Base-by-base conservation (phyloP, 257 asterid species). In the Prunella vulgaris region DNA sequence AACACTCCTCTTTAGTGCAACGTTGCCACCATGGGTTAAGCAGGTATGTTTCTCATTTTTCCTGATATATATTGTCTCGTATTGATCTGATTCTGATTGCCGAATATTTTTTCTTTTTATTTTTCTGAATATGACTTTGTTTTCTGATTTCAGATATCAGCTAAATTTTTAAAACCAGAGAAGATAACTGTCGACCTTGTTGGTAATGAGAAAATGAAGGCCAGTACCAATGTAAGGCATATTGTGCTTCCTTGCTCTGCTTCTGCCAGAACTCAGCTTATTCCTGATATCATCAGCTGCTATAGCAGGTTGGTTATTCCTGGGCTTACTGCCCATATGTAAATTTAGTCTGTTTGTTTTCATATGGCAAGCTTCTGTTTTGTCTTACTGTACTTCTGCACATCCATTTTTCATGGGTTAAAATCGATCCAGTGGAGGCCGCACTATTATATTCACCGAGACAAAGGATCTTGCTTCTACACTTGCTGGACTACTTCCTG, bases 131-230 rank as follows among this genome's bases (percentile, higher is more conserved):
- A 24, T 10, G 22, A 22, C 30, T 5, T 69, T 24, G 1, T 76
- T 78, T 64, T 74, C 66, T n/a, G 0, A 51, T 58, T 44, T 63
- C 79, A 91, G 99, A 86, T 91, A 78, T 73, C 94, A 17, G 27
- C 88, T 1, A 91, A 77, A 79, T 94, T 94, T 61, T 81, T 87
- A 56, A 94, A 91, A 80, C 79, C 85, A 5, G 97, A 89, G 66
- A 91, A 91, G 82, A 84, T 86, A 77, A 91, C 93, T 32, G 93
- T 80, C 54, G 99, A 94, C 61, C 96, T 94, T 49, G 97, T 94
- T 32, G 99, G 99, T 65, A 89, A 91, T 85, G 95, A 89, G 83
- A 91, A 86, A 79, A 94, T 91, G 97, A 94, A 94, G 79, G 99
- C 99, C 58, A 91, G 97, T 80, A 81, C 82, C 22, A 94, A 73